Evolutionary conservation across 2,329 filamentous ascomycete genomes (phyloP).

Genomic region (Verticillium isaacii): DNA sequence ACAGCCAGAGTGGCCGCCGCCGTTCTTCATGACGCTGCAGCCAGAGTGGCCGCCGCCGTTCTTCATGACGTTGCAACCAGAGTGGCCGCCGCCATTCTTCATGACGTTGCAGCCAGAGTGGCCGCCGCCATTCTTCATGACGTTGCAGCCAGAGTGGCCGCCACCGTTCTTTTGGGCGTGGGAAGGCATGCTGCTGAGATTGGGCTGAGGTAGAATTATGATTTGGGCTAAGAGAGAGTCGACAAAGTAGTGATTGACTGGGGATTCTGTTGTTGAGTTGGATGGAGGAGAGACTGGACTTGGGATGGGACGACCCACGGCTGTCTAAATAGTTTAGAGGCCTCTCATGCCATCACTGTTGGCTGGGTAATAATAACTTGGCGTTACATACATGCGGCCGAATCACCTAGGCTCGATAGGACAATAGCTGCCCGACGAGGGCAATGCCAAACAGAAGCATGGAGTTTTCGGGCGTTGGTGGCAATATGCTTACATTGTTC

Average conservation of each 20-base stretch:
- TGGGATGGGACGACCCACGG: no score
- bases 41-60: neutral
- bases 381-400: no score
- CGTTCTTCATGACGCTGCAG: slow-evolving; percentile 17
- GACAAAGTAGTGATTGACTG: neutral
- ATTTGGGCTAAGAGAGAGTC: neutral
- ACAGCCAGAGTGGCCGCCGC: slow-evolving; percentile 14
- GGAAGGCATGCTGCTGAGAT: neutral
- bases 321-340: no score
- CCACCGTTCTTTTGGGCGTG: neutral
- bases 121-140: slow-evolving; percentile 19
- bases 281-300: no score
- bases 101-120: slow-evolving; percentile 22
- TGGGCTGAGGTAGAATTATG: neutral
- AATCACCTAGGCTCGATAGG: no score
- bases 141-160: slow-evolving; percentile 15
- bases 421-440: no score
- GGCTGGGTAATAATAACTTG: no score
- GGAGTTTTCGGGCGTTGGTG: no score
- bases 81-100: slow-evolving; percentile 7
- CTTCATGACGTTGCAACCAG: slow-evolving; percentile 24
- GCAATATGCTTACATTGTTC: no score
- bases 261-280: no score
- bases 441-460: no score
- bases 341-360: no score